Base-by-base conservation (phyloP, 2,329 filamentous ascomycete species). In the Elsinoe ampelina region DNA sequence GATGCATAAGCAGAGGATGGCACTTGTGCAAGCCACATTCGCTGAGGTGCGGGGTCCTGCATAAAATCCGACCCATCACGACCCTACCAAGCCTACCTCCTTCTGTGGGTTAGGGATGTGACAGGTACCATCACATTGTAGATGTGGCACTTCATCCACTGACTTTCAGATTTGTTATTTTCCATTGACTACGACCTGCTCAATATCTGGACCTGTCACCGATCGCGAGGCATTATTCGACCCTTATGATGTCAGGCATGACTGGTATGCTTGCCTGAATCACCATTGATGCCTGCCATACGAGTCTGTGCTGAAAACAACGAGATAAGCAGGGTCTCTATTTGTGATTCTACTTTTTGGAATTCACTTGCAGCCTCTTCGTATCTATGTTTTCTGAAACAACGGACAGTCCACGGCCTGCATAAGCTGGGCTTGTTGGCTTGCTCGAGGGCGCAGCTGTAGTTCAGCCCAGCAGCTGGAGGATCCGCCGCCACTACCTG, bases 221-320 rank as follows among this genome's bases (percentile, higher is more conserved):
- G 8, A 8, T 30, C 26, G 8, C 26, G 26, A 30, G 26, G 26
- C 26, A 30, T 30, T 30, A 30, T 30, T 30, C 26, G 26, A 30
- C 4, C 26, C 7, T 2, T 26, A 45, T 45, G 41, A 45, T 45
- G 45, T 50, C 45, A 50, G 17, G 22, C 26, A 17, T 34, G 45
- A 50, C 45, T 50, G 26, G 22, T 34, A 5, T 50, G 45, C 26
- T 50, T 50, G 45, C 45, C 45, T 50, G 45, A 50, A 50, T 34
- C n/a, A 12, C 45, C 20, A 15, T 22, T 50, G 26, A 50, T 50
- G 45, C 45, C 45, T 50, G 45, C 5, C 17, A 35, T 12, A 13
- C 26, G 32, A 34, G 45, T 50, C 45, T 26, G 45, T 50, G 45
- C 45, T 35, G 15, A 13, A 13, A 10, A 34, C 3, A 19, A 35